Evolutionary conservation across 371 early-diverging fungal species (phyloP).

Genomic region (Apophysomyces trapeziformis): DNA sequence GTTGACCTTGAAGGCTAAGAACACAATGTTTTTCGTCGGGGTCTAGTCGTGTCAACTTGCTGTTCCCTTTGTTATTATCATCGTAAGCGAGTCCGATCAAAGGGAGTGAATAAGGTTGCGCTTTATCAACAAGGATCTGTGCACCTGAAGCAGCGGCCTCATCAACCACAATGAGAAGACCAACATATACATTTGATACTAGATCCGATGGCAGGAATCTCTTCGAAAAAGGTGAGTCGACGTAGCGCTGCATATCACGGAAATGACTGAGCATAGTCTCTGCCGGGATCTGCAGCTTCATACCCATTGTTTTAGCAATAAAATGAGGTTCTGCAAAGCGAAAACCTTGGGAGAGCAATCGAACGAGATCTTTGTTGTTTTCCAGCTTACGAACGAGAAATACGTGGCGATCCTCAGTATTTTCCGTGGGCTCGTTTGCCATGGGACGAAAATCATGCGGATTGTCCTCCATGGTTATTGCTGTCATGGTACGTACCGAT

Average conservation of each 20-base stretch:
- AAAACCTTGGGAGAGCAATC: constrained; percentile 39
- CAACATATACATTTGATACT: constrained; percentile 30
- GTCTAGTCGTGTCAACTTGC: constrained; percentile 16
- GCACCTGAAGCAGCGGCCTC: constrained; percentile 20
- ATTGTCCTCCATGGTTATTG: constrained; percentile 5
- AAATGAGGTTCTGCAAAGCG: constrained; percentile 47
- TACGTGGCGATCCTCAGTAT: constrained; percentile 37
- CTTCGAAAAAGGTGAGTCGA: constrained; percentile 15
- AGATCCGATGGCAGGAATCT: constrained; percentile 7
- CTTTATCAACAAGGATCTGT: constrained; percentile 31
- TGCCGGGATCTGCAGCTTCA: constrained; percentile 36
- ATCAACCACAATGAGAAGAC: constrained; percentile 34
- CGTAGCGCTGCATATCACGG: constrained; percentile 39
- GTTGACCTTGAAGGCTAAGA: constrained; percentile 24
- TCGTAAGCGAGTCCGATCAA: constrained; percentile 30
- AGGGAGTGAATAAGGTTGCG: constrained; percentile 35
- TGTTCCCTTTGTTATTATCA: constrained; percentile 1
- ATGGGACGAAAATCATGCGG: neutral
- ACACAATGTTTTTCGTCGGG: constrained; percentile 25
- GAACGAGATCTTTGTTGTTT: constrained; percentile 25
- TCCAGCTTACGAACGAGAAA: constrained; percentile 36
- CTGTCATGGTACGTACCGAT: neutral
- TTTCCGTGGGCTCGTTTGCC: neutral
- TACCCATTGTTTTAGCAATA: constrained; percentile 46
- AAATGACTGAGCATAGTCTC: constrained; percentile 42